phyloP scores from a whole-genome alignment of 78 protist species.

The Dictyostelium discoideum region DNA sequence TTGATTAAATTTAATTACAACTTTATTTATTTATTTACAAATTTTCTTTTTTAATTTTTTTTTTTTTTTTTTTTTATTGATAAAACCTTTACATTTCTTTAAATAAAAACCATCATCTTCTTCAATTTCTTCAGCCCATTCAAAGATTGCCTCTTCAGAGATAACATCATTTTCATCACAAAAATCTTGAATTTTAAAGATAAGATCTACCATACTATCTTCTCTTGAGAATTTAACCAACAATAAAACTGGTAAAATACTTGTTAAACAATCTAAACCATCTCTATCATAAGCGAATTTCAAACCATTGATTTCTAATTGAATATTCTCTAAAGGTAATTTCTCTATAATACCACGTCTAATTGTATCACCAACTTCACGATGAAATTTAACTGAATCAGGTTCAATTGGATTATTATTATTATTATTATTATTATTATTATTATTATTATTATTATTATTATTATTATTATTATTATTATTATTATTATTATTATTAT shows the following conservation, averaged over 20 bases:
- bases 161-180: conserved; percentile 43
- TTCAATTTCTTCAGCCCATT: conserved; percentile 70
- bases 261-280: conserved; percentile 66
- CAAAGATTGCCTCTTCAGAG: conserved; percentile 48
- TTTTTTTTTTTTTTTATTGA: no score
- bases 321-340: conserved; percentile 55
- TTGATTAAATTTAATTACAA: no score
- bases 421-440: background rate
- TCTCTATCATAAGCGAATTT: conserved; percentile 84
- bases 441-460: background rate
- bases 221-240: conserved; percentile 9
- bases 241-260: conserved; percentile 10
- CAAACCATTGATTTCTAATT: conserved; percentile 85
- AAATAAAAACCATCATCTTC: conserved; percentile 33
- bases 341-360: conserved; percentile 61
- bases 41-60: no score
- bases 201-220: conserved; percentile 46
- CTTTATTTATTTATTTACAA: no score
- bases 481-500: no score
- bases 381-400: conserved; percentile 44
- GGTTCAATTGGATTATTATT: background rate
- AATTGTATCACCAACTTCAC: conserved; percentile 58
- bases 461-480: background rate
- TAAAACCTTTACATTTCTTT: conserved; percentile 25
- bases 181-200: conserved; percentile 62